Conservation (phyloP, 2,329 filamentous ascomycete genomes). For the Arthroderma uncinatum region DNA sequence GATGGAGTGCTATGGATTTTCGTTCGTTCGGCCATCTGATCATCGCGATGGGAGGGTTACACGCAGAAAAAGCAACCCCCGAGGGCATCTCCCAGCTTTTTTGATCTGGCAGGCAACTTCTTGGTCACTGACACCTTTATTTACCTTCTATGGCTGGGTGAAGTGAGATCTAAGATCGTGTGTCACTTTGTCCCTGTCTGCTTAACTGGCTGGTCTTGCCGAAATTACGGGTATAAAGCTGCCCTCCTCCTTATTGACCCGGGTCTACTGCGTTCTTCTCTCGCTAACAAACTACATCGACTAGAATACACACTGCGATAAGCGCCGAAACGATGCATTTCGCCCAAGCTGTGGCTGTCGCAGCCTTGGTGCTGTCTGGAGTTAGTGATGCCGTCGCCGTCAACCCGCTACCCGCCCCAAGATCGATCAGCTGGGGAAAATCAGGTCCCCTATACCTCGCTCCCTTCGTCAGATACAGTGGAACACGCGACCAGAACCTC, state of each 20-base stretch:
- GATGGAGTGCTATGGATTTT: too few relatives aligned
- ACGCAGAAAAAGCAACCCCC: slow-evolving; percentile 1
- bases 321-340: slow-evolving; percentile 12
- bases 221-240: background rate
- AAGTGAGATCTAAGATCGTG: background rate
- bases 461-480: slow-evolving; percentile 30
- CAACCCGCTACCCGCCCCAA: slow-evolving; percentile 46
- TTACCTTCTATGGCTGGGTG: background rate
- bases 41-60: background rate
- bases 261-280: background rate
- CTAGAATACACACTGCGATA: background rate
- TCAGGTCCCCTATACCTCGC: slow-evolving; percentile 39
- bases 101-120: background rate
- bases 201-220: background rate
- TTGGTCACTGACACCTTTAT: background rate
- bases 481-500: slow-evolving; percentile 30
- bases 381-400: slow-evolving; percentile 37
- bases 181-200: background rate
- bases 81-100: background rate
- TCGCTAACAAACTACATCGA: background rate
- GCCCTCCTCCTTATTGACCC: background rate
- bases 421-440: slow-evolving; percentile 42
- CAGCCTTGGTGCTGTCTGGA: slow-evolving; percentile 18
- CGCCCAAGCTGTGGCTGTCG: slow-evolving; percentile 8
- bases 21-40: background rate